These are phyloP conservation scores for Mycena pura DNA, from an alignment of 768 basidiomycete genomes.

Conservation along the genomic window DNA sequence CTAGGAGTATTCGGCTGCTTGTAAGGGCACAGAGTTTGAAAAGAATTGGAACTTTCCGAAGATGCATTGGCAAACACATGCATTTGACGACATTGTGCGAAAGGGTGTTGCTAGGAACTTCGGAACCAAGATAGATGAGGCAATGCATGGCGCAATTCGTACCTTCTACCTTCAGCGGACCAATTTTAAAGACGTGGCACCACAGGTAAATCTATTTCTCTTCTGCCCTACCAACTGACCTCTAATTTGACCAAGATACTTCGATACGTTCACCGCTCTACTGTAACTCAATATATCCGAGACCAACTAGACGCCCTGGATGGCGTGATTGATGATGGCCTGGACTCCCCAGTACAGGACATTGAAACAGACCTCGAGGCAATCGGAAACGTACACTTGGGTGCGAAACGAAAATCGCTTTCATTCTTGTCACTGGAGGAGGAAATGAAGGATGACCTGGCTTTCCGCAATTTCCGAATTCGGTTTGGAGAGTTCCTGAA, in stretches of 20 bases:
- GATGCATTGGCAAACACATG: slow-evolving; percentile 39
- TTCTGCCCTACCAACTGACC: no score
- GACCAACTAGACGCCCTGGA: background rate
- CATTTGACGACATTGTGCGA: slow-evolving; percentile 37
- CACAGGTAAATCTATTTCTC: slow-evolving; percentile 34
- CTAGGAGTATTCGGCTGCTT: background rate
- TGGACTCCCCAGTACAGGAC: background rate
- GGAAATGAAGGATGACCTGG: background rate
- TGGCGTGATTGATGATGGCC: background rate
- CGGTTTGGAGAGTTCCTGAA: background rate
- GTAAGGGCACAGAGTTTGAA: background rate
- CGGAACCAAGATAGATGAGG: slow-evolving; percentile 39
- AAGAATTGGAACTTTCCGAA: slow-evolving; percentile 47
- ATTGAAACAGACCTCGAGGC: background rate
- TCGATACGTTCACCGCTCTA: no score
- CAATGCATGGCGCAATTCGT: slow-evolving; percentile 39
- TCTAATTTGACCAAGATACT: no score
- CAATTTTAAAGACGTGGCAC: slow-evolving; percentile 41
- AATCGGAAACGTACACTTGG: background rate
- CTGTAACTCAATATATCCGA: background rate
- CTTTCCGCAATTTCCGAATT: background rate
- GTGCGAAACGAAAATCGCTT: background rate
- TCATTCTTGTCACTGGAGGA: background rate
- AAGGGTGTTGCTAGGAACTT: slow-evolving; percentile 42
- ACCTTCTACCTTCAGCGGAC: slow-evolving; percentile 34